phyloP scores from a whole-genome alignment of 2,329 filamentous ascomycete species.

The Aspergillus sp. region DNA sequence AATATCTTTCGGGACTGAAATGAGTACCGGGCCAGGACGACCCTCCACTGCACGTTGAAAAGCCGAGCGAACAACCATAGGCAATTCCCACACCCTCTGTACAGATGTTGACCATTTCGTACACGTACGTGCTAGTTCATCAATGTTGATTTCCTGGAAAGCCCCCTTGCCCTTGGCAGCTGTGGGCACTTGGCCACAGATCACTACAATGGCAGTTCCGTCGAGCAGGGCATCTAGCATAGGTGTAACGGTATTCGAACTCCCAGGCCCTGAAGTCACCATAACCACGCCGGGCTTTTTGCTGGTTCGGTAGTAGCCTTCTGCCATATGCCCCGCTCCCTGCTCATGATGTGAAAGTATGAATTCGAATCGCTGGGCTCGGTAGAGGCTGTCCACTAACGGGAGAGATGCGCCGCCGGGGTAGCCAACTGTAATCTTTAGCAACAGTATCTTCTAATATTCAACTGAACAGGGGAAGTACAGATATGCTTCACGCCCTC shows the following conservation, averaged over 20 bases:
- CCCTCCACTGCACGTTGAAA: constrained; percentile 94
- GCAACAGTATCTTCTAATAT: too few relatives aligned
- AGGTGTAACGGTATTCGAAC: constrained; percentile 90
- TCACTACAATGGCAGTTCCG: constrained; percentile 89
- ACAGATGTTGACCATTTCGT: constrained; percentile 99
- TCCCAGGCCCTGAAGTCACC: constrained; percentile 90
- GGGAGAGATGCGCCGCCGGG: constrained; percentile 90
- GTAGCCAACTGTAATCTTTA: constrained; percentile 65
- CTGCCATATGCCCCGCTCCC: constrained; percentile 94
- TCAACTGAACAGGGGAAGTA: too few relatives aligned
- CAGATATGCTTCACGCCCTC: too few relatives aligned
- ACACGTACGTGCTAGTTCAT: constrained; percentile 86
- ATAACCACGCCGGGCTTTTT: constrained; percentile 91
- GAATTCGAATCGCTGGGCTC: constrained; percentile 90
- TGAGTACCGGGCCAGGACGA: constrained; percentile 85
- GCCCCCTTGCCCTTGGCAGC: constrained; percentile 85
- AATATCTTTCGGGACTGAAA: constrained; percentile 91
- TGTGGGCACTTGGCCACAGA: constrained; percentile 86
- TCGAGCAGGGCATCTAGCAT: constrained; percentile 92
- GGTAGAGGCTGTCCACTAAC: constrained; percentile 96
- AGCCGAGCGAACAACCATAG: constrained; percentile 87
- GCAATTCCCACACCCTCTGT: constrained; percentile 84
- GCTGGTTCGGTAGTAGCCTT: constrained; percentile 87
- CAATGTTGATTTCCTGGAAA: constrained; percentile 90
- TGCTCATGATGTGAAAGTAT: constrained; percentile 92